These are phyloP conservation scores for Luvunga scandens DNA, from an alignment of 345 rosid genomes.

Conservation along the genomic window DNA sequence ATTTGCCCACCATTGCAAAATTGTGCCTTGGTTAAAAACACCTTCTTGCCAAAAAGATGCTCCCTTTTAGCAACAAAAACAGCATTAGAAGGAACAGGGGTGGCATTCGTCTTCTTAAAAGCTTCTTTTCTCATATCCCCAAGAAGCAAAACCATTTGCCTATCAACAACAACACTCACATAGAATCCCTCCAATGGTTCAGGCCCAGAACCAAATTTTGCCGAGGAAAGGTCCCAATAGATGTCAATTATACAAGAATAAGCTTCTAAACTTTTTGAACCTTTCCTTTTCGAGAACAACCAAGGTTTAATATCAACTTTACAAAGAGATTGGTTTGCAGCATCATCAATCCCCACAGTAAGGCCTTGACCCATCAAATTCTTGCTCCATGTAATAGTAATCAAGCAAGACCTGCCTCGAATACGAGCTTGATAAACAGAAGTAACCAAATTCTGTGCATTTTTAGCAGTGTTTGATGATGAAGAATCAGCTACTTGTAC, in stretches of 20 bases:
- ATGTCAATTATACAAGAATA: constrained; percentile 63
- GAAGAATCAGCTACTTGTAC: constrained; percentile 85
- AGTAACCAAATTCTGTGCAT: constrained; percentile 71
- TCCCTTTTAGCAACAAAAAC: constrained; percentile 72
- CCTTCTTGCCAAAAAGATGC: constrained; percentile 75
- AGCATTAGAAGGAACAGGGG: constrained; percentile 40
- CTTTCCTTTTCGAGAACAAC: constrained; percentile 89
- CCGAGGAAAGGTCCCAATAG: constrained; percentile 84
- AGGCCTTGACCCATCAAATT: constrained; percentile 92
- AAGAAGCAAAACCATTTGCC: constrained; percentile 73
- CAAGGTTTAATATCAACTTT: constrained; percentile 94
- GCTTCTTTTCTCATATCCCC: constrained; percentile 95
- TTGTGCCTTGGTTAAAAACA: constrained; percentile 63
- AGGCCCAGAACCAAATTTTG: constrained; percentile 84
- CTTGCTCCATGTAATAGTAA: constrained; percentile 83
- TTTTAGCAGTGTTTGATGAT: constrained; percentile 52
- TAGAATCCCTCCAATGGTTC: constrained; percentile 87
- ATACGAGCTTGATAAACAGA: constrained; percentile 74
- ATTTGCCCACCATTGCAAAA: constrained; percentile 60
- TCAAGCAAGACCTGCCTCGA: constrained; percentile 60
- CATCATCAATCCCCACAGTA: constrained; percentile 69
- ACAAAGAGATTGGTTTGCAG: constrained; percentile 72
- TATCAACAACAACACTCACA: constrained; percentile 66
- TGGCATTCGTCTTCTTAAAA: constrained; percentile 59
- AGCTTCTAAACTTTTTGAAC: constrained; percentile 78